Base-by-base conservation (phyloP, 2,329 filamentous ascomycete genomes). In the Fusarium ambrosium region DNA sequence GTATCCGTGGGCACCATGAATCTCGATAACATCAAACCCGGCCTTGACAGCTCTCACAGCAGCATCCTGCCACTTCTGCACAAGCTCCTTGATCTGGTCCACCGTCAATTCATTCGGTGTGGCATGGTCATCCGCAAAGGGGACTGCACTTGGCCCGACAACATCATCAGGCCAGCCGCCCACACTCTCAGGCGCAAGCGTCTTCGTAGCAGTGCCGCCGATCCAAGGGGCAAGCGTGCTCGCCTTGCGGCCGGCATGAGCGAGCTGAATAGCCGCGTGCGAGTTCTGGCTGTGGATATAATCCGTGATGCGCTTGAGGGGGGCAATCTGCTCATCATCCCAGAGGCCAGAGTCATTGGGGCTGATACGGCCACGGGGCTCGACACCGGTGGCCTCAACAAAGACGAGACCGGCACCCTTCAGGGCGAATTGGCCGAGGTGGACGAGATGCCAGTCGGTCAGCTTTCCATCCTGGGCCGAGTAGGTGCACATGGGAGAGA, bases 321-420 rank as follows among this genome's bases (percentile, higher is more conserved):
- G 91, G 72, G 89, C 92, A 70, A 95, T 92, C 82, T 98, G 95
- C 37, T 89, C 91, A 81, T 98, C 95, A 72, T 93, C 88, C 95
- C 95, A 98, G 9, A 98, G 84, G 1, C 95, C 95, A 14, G 86
- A 84, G 81, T 96, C 94, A 81, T 95, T 88, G 1, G 95, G 94
- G 1, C 93, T 93, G 85, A 97, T 97, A 65, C 95, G 90, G 32
- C 95, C 95, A 76, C 95, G 91, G 7, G 94, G 84, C 11, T 90
- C 86, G 0, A 97, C 93, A 36, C 91, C 87, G 1, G 94, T 95
- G 29, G 95, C 94, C 85, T 98, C 95, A 67, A 95, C 87, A 69
- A 95, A 90, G 59, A 92, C 86, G 20, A 97, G 86, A 2, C 90
- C 93, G 0, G 93, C 92, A 14, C 95, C 95, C 66, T 93, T 91